Evolutionary conservation across 2,329 filamentous ascomycete genomes (phyloP).

Genomic region (Botrytis paeoniae): DNA sequence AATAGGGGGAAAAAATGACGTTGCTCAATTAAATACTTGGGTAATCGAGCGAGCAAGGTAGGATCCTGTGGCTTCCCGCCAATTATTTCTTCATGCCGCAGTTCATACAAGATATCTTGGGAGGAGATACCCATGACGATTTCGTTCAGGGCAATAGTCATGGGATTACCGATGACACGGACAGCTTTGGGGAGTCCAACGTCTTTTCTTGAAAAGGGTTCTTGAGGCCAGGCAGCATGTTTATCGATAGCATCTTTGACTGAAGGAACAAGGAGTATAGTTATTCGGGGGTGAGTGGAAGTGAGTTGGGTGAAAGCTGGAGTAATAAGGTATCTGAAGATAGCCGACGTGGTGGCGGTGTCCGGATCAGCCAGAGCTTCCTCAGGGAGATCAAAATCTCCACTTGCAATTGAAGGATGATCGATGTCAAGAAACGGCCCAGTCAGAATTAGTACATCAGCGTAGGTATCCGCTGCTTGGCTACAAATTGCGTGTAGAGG

Average conservation of each 20-base stretch:
- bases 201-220: constrained; percentile 66
- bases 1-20: constrained; percentile 88
- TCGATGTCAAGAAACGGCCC: constrained; percentile 92
- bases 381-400: constrained; percentile 74
- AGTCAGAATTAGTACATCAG: constrained; percentile 74
- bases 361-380: constrained; percentile 69
- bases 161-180: constrained; percentile 82
- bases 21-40: constrained; percentile 80
- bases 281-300: constrained; percentile 69
- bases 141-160: constrained; percentile 86
- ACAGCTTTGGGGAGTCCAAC: constrained; percentile 75
- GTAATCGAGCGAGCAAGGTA: constrained; percentile 55
- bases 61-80: constrained; percentile 52
- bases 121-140: constrained; percentile 75
- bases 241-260: constrained; percentile 78
- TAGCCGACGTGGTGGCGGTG: constrained; percentile 72
- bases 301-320: constrained; percentile 68
- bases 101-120: constrained; percentile 79
- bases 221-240: constrained; percentile 84
- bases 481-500: constrained; percentile 78
- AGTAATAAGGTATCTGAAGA: constrained; percentile 80
- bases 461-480: constrained; percentile 69
- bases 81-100: constrained; percentile 69
- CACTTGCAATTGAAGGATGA: constrained; percentile 79
- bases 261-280: constrained; percentile 79